Base-by-base conservation (phyloP, 495 filamentous ascomycete species). In the Xylaria grammica region DNA sequence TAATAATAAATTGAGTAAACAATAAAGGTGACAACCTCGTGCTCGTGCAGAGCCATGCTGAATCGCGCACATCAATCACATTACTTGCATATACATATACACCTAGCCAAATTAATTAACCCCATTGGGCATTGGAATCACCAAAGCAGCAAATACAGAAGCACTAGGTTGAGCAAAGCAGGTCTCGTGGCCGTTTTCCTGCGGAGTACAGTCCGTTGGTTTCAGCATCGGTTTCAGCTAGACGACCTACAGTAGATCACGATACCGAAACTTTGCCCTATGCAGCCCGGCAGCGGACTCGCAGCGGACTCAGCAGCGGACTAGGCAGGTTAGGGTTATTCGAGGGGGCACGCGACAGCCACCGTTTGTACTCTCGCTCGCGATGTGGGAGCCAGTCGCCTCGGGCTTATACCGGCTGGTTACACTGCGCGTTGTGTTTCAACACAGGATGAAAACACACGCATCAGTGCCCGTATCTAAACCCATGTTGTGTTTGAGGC, bases 211-310 rank as follows among this genome's bases (percentile, higher is more conserved):
- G 20, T 3, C 30, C 17, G 19, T n/a, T 19, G 59, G 48, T 62
- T 62, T 51, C 46, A 44, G 46, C 26, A 32, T 52, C 8, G 24
- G 59, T 62, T 62, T 62, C 60, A 62, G 48, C 49, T 62, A 3
- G 26, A 46, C 2, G 48, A 53, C 13, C 22, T n/a, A 24, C 34
- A 45, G 60, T 42, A 42, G 59, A 62, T 62, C 60, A 54, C 19
- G 46, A 46, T 46, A 17, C 50, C 48, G 60, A 42, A 54, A 62
- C 46, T 13, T 32, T 62, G 26, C 42, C 56, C 22, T 34, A 13
- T 46, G 36, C 9, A 59, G 49, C 60, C 27, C 34, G 42, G 49
- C 34, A 4, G 2, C 19, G 22, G 6, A 26, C 3, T 48, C 22
- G 5, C 45, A 7, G 20, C n/a, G n/a, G n/a, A n/a, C n/a, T 48